Base-by-base conservation (phyloP, 768 basidiomycete genomes). In the Suillus fuscotomentosus region DNA sequence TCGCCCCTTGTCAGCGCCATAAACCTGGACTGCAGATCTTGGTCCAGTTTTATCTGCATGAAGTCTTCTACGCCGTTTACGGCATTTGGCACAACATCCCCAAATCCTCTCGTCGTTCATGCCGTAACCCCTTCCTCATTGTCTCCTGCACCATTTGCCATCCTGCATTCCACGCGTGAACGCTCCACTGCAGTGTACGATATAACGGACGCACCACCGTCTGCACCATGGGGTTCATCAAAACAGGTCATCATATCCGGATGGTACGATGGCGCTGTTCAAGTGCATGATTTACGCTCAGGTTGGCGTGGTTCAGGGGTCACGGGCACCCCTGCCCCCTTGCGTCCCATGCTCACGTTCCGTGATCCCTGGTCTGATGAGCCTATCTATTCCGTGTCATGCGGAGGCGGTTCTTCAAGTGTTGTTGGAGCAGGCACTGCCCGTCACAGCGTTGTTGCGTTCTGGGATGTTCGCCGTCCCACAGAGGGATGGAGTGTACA, bases 211-310 rank as follows among this genome's bases (percentile, higher is more conserved):
- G 84, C 85, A 8, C 88, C 90, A 0, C 79, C 81, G 0, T 80
- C 84, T 34, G 87, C 88, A 24, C 85, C 88, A 1, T 87, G 88
- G 83, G 91, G 92, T 4, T 76, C 83, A 2, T 89, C 90, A 3
- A 86, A 89, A 20, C 82, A 91, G 69, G 83, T 92, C 22, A 63
- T 95, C 27, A 81, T 92, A 43, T 89, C 90, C 1, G 93, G 91
- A 1, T 94, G 92, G 91, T 94, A 86, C 73, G 91, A 95, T 71
- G 89, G 92, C 13, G 73, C 81, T 56, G 88, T 92, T 41, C 82
- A 85, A 43, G 82, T 91, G 60, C 88, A 92, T 75, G 93, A 94
- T 73, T 82, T 94, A 47, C 90, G 92, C 31, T 22, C 71, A 10
- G 34, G 51, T 22, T 75, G 76, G 17, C 57, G 57, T 20, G 56